Evolutionary conservation across 2,329 filamentous ascomycete species (phyloP), one percentile per base, ranked within the genome.

Genomic region (Zelopaecilomyces penicillatus): DNA sequence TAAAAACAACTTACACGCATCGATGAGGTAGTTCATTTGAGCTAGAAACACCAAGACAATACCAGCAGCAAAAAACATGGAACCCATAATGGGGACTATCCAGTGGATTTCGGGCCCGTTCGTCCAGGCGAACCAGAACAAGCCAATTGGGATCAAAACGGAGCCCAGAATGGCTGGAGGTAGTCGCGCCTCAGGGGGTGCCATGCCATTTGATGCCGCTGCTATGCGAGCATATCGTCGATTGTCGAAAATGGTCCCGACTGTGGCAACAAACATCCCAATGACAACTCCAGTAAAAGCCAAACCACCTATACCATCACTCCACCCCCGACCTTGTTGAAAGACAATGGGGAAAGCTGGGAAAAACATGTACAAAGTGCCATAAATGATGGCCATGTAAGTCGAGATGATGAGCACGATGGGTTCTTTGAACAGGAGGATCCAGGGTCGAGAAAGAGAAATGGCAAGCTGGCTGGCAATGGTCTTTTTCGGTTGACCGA

Each of bases 111-210:
- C 60, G 0, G 70, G 66, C 27, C 58, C 65, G 47, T 73, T 75
- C 0, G 75, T 79, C 76, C 76, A 80, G 1, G 76, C 75, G 51
- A 80, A 79, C 69, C 69, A 74, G 64, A 80, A 79, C n/a, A 80
- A 62, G 4, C 76, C 72, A 30, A 78, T 55, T 1, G 80, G 78
- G 2, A 83, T 61, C 2, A 65, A 44, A 37, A 79, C 58, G 8
- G 68, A 70, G 5, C 77, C 79, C 7, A 82, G 56, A 41, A 83
- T 73, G 30, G 67, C 68, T 3, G 74, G 68, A 0, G 72, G 73
- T 1, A 84, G 64, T 19, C 80, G 69, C 4, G 74, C 69, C 57
- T 84, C 80, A 0, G 79, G 76, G 7, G 76, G 68, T 9, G 77
- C 75, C 39, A 72, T 69, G 3, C 75, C 73, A 19, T 19, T 19